These are phyloP conservation scores for Colletotrichum zoysiae DNA, from an alignment of 2,329 filamentous ascomycete species.

Conservation along the genomic window DNA sequence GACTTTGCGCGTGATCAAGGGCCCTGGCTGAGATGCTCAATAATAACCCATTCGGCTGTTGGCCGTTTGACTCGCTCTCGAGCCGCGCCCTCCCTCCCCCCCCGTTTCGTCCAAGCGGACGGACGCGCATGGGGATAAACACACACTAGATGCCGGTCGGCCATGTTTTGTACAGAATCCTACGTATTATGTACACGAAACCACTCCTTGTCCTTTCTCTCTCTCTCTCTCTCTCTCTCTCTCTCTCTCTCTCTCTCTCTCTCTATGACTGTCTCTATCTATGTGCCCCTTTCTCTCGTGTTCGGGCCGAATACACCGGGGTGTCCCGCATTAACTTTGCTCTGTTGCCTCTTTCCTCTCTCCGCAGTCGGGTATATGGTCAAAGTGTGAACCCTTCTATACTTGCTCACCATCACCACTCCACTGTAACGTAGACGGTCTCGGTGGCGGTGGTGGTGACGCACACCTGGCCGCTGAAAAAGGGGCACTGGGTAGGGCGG, in stretches of 20 bases:
- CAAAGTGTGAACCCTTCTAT: background rate
- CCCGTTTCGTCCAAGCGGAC: background rate
- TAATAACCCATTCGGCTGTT: background rate
- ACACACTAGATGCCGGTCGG: background rate
- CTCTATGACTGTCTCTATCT: too few relatives aligned
- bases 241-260: too few relatives aligned
- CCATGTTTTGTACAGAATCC: constrained; percentile 27
- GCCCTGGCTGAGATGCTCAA: background rate
- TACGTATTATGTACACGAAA: constrained; percentile 41
- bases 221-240: too few relatives aligned
- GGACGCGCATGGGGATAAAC: background rate
- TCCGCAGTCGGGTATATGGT: background rate
- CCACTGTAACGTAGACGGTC: constrained; percentile 29
- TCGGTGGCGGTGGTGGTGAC: constrained; percentile 15
- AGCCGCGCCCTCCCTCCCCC: too few relatives aligned
- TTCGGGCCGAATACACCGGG: too few relatives aligned
- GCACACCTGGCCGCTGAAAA: constrained; percentile 4
- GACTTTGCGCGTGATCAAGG: background rate
- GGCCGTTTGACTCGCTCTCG: constrained; percentile 5
- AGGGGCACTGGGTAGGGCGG: constrained; percentile 8
- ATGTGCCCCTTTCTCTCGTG: too few relatives aligned
- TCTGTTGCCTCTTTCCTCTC: background rate
- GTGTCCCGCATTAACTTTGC: background rate
- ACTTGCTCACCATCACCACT: background rate
- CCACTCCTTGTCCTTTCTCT: background rate